These are phyloP conservation scores for Schoenoplectus triqueter DNA, from an alignment of 202 grass and related monocot species.

Conservation along the genomic window DNA sequence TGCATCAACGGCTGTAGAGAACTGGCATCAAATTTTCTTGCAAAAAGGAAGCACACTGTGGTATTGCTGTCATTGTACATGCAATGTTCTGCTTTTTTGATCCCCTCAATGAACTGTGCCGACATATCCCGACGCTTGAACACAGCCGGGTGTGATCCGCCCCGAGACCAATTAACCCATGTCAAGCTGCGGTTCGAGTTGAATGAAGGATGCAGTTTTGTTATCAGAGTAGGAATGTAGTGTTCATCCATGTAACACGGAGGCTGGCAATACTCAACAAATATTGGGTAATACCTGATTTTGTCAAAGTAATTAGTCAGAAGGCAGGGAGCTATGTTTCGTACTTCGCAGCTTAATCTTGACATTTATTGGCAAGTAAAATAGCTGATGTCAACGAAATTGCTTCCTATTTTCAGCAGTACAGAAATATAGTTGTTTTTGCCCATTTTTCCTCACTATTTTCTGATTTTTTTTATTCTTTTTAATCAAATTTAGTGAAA, in stretches of 20 bases:
- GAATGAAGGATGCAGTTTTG: constrained; percentile 25
- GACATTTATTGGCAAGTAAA: no score
- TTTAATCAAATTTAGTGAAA: background rate
- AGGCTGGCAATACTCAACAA: constrained; percentile 39
- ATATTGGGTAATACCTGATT: constrained; percentile 35
- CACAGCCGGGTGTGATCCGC: constrained; percentile 34
- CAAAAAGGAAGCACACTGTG: constrained; percentile 48
- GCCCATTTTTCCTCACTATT: background rate
- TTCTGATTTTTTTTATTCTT: background rate
- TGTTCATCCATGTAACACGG: constrained; percentile 49
- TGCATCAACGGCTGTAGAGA: constrained; percentile 37
- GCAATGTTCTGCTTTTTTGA: constrained; percentile 37
- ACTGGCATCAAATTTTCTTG: constrained; percentile 46
- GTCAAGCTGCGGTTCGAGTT: constrained; percentile 49
- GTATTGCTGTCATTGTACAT: constrained; percentile 13
- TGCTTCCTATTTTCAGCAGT: background rate
- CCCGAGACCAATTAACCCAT: constrained; percentile 42
- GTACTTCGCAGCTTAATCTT: background rate
- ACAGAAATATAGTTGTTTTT: background rate
- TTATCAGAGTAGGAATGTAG: constrained; percentile 46
- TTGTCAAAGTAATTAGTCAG: background rate
- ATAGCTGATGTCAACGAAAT: background rate
- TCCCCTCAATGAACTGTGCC: constrained; percentile 19
- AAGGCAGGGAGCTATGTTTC: background rate
- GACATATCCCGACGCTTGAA: constrained; percentile 36